Base-by-base conservation (phyloP, 2,329 filamentous ascomycete genomes). In the Phyllosticta capitalensis region DNA sequence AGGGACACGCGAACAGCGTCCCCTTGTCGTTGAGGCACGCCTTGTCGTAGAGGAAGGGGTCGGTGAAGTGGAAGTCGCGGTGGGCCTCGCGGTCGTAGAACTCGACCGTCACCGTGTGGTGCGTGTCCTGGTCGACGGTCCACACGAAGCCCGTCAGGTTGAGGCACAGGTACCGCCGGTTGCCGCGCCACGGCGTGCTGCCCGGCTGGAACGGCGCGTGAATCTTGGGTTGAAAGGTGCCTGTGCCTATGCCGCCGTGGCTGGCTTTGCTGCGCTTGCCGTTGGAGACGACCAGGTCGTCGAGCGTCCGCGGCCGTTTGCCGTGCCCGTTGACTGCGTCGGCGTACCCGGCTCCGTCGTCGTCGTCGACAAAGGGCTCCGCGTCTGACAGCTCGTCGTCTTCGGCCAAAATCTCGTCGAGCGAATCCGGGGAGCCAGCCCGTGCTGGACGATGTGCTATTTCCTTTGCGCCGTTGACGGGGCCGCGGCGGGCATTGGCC, bases 61-160 rank as follows among this genome's bases (percentile, higher is more conserved):
- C 94, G 12, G 92, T 97, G 71, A 99, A 97, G 76, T 97, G 94
- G 67, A 96, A 96, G 71, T 97, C 91, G 54, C 92, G 83, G 71
- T 96, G 88, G 61, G 88, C 86, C 65, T 95, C 91, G 61, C 91
- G 88, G 72, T 99, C 95, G 71, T 97, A 96, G 71, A 99, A 99
- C 68, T 97, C 94, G 1, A 97, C 92, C 0, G 92, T 96, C 10
- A 99, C 87, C 1, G 94, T 99, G 70, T 97, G 72, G 61, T 80
- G 85, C 0, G 88, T 89, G 68, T 96, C 92, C 73, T 99, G 94
- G 66, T 96, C 89, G 19, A 99, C 90, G 0, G 92, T 97, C 90
- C 94, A 99, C 9, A 96, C 89, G 68, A 95, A 94, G 0, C 95
- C 94, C 57, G 92, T 89, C 61, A 99, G 77, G 69, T 97, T 97